Base-by-base conservation (phyloP, 257 asterid genomes). In the Ligustrum vulgare region DNA sequence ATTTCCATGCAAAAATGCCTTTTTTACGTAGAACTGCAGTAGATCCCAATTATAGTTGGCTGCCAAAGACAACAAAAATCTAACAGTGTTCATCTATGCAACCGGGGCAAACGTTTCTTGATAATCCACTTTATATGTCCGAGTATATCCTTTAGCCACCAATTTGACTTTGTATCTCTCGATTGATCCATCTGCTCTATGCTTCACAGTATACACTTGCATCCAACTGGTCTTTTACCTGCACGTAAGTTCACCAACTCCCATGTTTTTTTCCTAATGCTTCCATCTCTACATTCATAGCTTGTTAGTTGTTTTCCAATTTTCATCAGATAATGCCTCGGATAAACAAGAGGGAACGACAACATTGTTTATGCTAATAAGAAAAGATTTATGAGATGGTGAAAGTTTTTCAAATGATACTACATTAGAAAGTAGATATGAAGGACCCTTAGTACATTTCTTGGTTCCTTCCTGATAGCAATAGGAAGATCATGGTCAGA, bases 141-240 rank as follows among this genome's bases (percentile, higher is more conserved):
- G 72, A 8, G 51, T 69, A 39, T 32, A 69, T 6, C 72, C 72
- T 18, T 35, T 69, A 8, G 47, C 49, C 3, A 34, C 72, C 28
- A 69, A 35, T 28, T 12, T 35, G 6, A 33, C 72, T 31, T 69
- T 69, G 13, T 69, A 69, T 35, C 72, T 69, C 32, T 69, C 54
- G 9, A 69, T 1, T 12, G 32, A 32, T 22, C 51, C 72, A 69
- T 69, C 56, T 11, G 32, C 72, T 2, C 13, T 35, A 31, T 60
- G 22, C 9, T 60, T 60, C 10, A 60, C 31, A 6, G 67, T 60
- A 67, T 28, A 47, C 72, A 68, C 32, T 69, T 34, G 37, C 28
- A 37, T n/a, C 72, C 72, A 2, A 37, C 49, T 5, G 25, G 49
- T 4, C 18, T 33, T 16, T 69, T 69, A 28, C 31, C 31, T 28